Evolutionary conservation across 768 basidiomycete species (phyloP).

Genomic region (Myochromella boudieri): DNA sequence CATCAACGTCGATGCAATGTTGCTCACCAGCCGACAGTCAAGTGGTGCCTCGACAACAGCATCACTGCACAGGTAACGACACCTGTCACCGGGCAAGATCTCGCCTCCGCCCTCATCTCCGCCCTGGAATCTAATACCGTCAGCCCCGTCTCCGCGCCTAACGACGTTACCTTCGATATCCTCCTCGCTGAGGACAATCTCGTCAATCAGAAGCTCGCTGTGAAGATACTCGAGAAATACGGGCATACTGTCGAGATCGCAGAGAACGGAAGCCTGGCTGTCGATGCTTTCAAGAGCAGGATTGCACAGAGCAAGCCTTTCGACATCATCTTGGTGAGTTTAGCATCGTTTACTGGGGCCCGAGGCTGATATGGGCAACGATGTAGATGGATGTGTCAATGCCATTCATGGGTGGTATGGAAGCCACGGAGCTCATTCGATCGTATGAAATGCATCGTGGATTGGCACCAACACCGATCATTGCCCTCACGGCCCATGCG

Average conservation of each 20-base stretch:
- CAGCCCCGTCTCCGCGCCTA: slow-evolving; percentile 81
- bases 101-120: slow-evolving; percentile 88
- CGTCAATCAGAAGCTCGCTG: slow-evolving; percentile 93
- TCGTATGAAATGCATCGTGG: slow-evolving; percentile 70
- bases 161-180: slow-evolving; percentile 87
- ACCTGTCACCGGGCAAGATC: slow-evolving; percentile 84
- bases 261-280: slow-evolving; percentile 92
- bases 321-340: slow-evolving; percentile 86
- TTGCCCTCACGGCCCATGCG: slow-evolving; percentile 96
- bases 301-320: slow-evolving; percentile 72
- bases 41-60: slow-evolving; percentile 96
- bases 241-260: slow-evolving; percentile 96
- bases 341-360: background rate
- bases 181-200: slow-evolving; percentile 96
- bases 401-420: slow-evolving; percentile 99
- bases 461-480: slow-evolving; percentile 80
- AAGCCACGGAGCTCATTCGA: slow-evolving; percentile 92
- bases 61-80: slow-evolving; percentile 95
- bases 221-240: slow-evolving; percentile 95
- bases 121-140: slow-evolving; percentile 95
- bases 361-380: slow-evolving; percentile 4
- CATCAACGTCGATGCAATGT: slow-evolving; percentile 9
- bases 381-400: slow-evolving; percentile 95
- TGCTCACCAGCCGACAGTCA: slow-evolving; percentile 49
- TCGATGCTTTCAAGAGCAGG: slow-evolving; percentile 87